Evolutionary conservation across 2,329 filamentous ascomycete species (phyloP), one percentile per base, ranked within the genome.

Genomic region (Diatrype stigma): DNA sequence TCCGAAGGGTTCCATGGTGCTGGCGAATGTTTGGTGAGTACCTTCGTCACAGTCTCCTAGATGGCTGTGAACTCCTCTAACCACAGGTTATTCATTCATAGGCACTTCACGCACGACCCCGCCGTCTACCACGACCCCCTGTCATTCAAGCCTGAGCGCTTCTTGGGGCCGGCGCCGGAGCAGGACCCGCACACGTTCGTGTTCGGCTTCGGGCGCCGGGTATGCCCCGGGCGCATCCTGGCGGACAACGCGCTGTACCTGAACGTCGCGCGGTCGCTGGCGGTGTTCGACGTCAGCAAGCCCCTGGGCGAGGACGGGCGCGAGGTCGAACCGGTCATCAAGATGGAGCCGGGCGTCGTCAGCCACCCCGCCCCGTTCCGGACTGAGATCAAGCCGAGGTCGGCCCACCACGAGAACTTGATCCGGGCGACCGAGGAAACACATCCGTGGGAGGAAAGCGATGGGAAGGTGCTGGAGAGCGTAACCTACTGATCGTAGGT

Each of bases 51-150:
- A 32, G 3, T 44, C 10, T 2, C 35, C n/a, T 17, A 23, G 22
- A 16, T 45, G 22, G 42, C 42, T 22, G 42, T n/a, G n/a, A n/a
- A n/a, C n/a, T n/a, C n/a, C n/a, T n/a, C 17, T 49, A n/a, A 34
- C 37, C 14, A 32, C 26, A 12, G 32, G 10, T 23, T 17, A 44
- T 37, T 16, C 11, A 12, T 14, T 19, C 16, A 37, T 44, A 60
- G 56, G 53, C 67, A 57, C 58, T 60, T 70, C 16, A 78, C 85
- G 22, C 86, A 89, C 65, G 86, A 90, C 60, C 79, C 82, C 2
- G 80, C 84, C 34, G 81, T 81, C 2, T 89, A 90, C 63, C 73
- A 79, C 0, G 47, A 68, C 10, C 69, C 69, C 0, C 53, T 52
- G 4, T 14, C 22, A 2, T 73, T 73, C 21, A 56, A 68, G 23